Percentiles rank a stretch among this genome's conserved stretches.
These are phyloP conservation scores for Phytopythium ostracodes DNA, from an alignment of 352 stramenopile genomes.

Conservation along the genomic window DNA sequence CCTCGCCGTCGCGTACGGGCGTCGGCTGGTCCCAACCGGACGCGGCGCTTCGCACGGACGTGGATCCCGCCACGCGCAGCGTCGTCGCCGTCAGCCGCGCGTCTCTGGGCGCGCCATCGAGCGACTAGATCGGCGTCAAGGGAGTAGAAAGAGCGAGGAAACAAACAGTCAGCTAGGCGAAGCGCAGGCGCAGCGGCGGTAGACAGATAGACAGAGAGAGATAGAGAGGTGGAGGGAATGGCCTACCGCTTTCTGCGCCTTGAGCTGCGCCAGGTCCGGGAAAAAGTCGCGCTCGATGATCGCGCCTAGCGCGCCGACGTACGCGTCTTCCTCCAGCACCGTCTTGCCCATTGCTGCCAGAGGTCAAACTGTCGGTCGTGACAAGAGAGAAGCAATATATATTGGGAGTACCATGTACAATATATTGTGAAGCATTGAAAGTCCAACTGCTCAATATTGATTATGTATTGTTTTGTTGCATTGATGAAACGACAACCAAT, in stretches of 20 bases:
- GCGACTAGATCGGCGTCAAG: not conserved
- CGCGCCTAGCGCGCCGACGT: conserved; percentile 62
- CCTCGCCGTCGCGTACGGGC: conserved; percentile 14
- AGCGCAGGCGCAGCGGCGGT: not conserved
- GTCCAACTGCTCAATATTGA: too few species aligned
- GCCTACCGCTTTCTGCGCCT: conserved; percentile 49
- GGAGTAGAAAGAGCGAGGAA: not conserved
- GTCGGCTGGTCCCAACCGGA: conserved; percentile 66
- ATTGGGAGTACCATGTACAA: too few species aligned
- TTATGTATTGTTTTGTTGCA: too few species aligned
- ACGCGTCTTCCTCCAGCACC: conserved; percentile 79
- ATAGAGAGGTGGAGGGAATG: too few species aligned
- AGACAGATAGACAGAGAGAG: not conserved
- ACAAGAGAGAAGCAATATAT: too few species aligned
- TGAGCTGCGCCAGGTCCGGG: conserved; percentile 59
- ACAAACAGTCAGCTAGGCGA: not conserved
- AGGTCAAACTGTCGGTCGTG: too few species aligned
- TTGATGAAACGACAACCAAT: too few species aligned
- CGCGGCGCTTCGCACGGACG: conserved; percentile 16
- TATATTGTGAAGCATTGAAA: too few species aligned
- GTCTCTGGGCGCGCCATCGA: conserved; percentile 6
- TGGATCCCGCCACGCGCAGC: conserved; percentile 10
- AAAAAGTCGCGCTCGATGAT: conserved; percentile 90
- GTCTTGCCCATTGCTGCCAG: conserved; percentile 24
- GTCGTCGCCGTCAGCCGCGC: conserved; percentile 21